Base-by-base conservation (phyloP, 2,329 filamentous ascomycete genomes). In the Xylariaceae sp. region DNA sequence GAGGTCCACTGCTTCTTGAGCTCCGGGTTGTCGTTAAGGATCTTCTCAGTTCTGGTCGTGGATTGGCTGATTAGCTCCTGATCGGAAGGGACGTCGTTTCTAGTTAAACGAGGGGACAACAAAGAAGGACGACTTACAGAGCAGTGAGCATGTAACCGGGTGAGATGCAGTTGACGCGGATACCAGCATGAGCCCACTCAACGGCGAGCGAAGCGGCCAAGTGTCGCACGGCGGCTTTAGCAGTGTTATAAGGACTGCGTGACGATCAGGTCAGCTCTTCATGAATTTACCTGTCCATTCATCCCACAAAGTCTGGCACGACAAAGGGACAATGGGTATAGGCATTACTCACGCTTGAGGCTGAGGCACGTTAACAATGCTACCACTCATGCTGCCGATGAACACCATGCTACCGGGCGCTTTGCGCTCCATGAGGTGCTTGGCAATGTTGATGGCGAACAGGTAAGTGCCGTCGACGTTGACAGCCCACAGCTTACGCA, bases 81-180 rank as follows among this genome's bases (percentile, higher is more conserved):
- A 19, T 19, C 19, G 19, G 19, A 19, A 19, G 19, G 19, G 19
- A 19, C 19, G 2, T 0, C 19, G 19, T 1, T 1, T 0, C 19
- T 19, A 19, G 19, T 19, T 19, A 19, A 27, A 11, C 37, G 48
- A 31, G 8, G 37, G 37, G 8, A 34, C 6, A 19, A 19, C 19
- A 19, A 7, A 35, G 35, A n/a, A 40, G n/a, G 6, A 45, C 37
- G 40, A 75, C 87, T 82, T 79, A 92, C 88, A 96, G 75, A 55
- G 91, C 88, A 12, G 92, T 96, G 62, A 96, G 76, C 92, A 97
- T 97, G 74, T 97, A 97, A 44, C 94, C 92, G 0, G 92, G 92
- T 32, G 87, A 91, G 70, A 97, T 94, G 73, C 89, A 94, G 76
- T 97, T 97, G 63, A 97, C 92, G 37, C 92, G 84, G 68, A 97